Percentiles rank a stretch among this genome's conserved stretches.
phyloP scores from a whole-genome alignment of 73 alveolate species.

The Blepharisma stoltei region DNA sequence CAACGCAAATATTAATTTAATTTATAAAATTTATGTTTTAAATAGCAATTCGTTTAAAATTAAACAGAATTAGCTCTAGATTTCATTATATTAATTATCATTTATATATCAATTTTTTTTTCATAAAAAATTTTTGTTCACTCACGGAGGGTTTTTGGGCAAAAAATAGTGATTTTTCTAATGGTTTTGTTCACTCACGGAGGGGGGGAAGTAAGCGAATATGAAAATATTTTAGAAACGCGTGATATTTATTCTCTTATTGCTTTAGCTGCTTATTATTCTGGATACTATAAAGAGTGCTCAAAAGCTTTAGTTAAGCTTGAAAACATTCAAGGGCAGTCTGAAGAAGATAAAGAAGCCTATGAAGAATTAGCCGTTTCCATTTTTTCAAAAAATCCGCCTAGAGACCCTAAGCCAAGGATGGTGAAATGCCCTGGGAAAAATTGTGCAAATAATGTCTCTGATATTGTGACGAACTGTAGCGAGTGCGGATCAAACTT shows the following conservation, averaged over 20 bases:
- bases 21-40: too few species aligned
- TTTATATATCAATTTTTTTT: too few species aligned
- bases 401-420: slow-evolving; percentile 60
- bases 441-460: slow-evolving; percentile 67
- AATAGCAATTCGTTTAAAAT: too few species aligned
- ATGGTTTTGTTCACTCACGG: too few species aligned
- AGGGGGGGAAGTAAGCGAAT: too few species aligned
- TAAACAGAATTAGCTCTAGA: too few species aligned
- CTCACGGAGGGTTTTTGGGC: too few species aligned
- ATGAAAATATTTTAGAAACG: slow-evolving; percentile 93
- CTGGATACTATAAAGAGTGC: slow-evolving; percentile 94
- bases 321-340: slow-evolving; percentile 80
- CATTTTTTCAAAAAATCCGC: slow-evolving; percentile 89
- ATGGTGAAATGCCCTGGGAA: slow-evolving; percentile 87
- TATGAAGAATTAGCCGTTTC: slow-evolving; percentile 93
- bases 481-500: slow-evolving; percentile 94
- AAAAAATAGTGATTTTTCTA: too few species aligned
- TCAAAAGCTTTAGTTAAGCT: slow-evolving; percentile 96
- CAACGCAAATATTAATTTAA: too few species aligned
- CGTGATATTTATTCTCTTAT: slow-evolving; percentile 89
- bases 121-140: too few species aligned
- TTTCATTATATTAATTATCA: too few species aligned
- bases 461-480: slow-evolving; percentile 84
- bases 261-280: slow-evolving; percentile 89
- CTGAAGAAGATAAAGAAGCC: slow-evolving; percentile 81